These are phyloP conservation scores for Blastobotrys serpentis DNA, from an alignment of 1,139 yeast genomes.

Conservation along the genomic window DNA sequence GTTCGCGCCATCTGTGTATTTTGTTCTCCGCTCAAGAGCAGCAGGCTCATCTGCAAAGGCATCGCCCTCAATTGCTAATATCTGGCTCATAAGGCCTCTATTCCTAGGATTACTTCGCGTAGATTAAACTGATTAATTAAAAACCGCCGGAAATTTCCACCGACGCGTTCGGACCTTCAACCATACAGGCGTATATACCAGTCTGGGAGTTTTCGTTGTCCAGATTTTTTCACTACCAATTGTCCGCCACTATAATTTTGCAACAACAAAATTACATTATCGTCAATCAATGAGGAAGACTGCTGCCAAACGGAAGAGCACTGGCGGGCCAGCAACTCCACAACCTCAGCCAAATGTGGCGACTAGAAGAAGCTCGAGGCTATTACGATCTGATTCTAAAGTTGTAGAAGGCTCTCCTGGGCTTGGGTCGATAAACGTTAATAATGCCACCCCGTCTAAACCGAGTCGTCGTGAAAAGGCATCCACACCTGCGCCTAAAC, in stretches of 20 bases:
- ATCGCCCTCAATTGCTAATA: background rate
- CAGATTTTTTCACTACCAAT: background rate
- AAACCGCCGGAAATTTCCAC: background rate
- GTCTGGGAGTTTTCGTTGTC: background rate
- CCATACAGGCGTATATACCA: too few species aligned
- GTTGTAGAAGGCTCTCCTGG: background rate
- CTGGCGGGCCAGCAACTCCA: constrained; percentile 6
- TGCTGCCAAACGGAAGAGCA: constrained; percentile 5
- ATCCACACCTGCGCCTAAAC: constrained; percentile 7
- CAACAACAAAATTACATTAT: too few species aligned
- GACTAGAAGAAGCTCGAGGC: constrained; percentile 1
- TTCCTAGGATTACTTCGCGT: too few species aligned
- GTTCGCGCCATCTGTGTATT: background rate
- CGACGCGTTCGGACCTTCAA: too few species aligned
- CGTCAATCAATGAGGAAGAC: constrained; percentile 8
- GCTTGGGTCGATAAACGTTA: background rate
- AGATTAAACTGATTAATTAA: too few species aligned
- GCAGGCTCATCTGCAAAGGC: background rate
- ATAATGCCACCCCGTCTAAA: background rate
- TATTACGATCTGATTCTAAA: constrained; percentile 4
- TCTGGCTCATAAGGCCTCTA: background rate
- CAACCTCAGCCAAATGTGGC: constrained; percentile 9
- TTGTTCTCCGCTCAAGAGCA: background rate
- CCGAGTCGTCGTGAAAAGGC: background rate
- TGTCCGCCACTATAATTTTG: too few species aligned